Conservation (phyloP, 2,329 filamentous ascomycete genomes). For the Cryphonectria japonica region DNA sequence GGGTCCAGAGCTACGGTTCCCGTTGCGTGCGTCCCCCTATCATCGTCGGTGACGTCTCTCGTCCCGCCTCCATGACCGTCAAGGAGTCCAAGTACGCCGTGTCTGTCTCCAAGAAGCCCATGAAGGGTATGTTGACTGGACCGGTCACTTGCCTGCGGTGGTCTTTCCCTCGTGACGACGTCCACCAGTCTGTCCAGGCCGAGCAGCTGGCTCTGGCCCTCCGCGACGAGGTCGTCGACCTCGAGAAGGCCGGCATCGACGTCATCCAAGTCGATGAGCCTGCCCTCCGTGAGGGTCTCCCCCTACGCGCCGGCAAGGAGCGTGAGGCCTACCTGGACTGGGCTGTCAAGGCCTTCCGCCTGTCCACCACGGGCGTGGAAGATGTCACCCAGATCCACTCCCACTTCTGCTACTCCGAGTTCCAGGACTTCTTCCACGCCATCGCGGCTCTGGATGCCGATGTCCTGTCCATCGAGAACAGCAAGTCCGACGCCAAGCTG, state of each 20-base stretch:
- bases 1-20: conserved; percentile 97
- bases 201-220: conserved; percentile 98
- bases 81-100: conserved; percentile 99
- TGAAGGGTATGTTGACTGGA: conserved; percentile 99
- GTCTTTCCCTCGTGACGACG: conserved; percentile 99
- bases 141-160: conserved; percentile 98
- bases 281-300: conserved; percentile 98
- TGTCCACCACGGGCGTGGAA: conserved; percentile 88
- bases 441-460: conserved; percentile 97
- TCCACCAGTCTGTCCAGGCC: conserved; percentile 98
- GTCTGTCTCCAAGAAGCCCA: conserved; percentile 95
- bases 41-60: conserved; percentile 97
- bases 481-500: conserved; percentile 99
- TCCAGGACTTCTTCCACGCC: conserved; percentile 99
- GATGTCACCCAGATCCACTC: conserved; percentile 99
- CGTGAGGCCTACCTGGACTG: conserved; percentile 96
- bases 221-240: conserved; percentile 96
- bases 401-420: conserved; percentile 99
- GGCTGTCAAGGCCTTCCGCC: conserved; percentile 98
- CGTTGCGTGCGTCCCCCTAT: conserved; percentile 98
- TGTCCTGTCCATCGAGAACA: conserved; percentile 99
- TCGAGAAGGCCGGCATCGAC: conserved; percentile 93
- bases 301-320: conserved; percentile 90
- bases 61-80: conserved; percentile 96
- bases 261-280: conserved; percentile 99